Conservation (phyloP, 2,329 filamentous ascomycete species). For the Eutypa lata region DNA sequence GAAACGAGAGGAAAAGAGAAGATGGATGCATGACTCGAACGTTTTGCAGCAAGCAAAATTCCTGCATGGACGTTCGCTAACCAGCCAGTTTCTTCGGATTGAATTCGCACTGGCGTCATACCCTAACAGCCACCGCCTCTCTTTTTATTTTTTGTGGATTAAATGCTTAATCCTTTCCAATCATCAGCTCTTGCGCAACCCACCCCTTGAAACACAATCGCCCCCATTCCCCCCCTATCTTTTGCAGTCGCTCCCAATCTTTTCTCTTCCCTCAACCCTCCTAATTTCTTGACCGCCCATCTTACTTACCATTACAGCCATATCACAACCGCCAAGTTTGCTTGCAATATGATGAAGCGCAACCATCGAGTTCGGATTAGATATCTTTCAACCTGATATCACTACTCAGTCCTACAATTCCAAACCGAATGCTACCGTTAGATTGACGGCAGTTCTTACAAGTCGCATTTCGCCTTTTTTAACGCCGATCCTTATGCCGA, state of each 20-base stretch:
- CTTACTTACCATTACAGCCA: no score
- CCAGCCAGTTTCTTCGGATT: background rate
- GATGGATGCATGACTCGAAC: slow-evolving; percentile 2
- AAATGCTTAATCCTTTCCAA: background rate
- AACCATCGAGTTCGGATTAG: background rate
- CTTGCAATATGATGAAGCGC: background rate
- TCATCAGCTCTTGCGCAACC: background rate
- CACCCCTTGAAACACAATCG: background rate
- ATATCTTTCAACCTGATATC: background rate
- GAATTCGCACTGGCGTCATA: background rate
- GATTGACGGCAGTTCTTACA: background rate
- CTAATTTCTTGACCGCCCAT: background rate
- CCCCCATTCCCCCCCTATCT: background rate
- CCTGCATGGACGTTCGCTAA: background rate
- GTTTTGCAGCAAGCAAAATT: slow-evolving; percentile 1
- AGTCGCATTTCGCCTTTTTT: background rate
- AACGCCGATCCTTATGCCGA: background rate
- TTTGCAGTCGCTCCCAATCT: background rate
- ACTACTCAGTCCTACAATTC: background rate
- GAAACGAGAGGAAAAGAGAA: background rate
- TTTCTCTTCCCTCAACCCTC: background rate
- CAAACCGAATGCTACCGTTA: background rate
- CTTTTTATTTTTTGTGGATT: background rate
- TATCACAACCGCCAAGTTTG: background rate
- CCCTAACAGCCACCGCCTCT: background rate